Base-by-base conservation (phyloP, 495 filamentous ascomycete species). In the Trypethelium eluteriae region DNA sequence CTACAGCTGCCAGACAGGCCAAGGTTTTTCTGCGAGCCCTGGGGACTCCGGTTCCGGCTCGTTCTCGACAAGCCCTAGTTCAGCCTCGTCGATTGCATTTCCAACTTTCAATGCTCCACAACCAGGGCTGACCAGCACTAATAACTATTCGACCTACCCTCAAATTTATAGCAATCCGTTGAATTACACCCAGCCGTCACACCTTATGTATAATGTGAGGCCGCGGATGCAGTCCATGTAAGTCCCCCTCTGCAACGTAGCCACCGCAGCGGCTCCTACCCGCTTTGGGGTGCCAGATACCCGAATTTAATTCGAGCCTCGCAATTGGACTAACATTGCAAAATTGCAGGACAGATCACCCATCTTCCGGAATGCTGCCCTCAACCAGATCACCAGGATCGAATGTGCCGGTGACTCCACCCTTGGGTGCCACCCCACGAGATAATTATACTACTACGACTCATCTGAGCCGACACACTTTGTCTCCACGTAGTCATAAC, bases 11-110 rank as follows among this genome's bases (percentile, higher is more conserved):
- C 75, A 72, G 38, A 25, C 67, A 38, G 66, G 64, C 16, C 63
- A 71, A 53, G 63, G 62, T 47, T 65, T 77, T 50, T 73, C 74
- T 69, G 74, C 53, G 53, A 59, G 53, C 36, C 53, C 53, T 59
- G 53, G 53, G 18, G 53, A 77, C 66, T 70, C 74, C 47, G 70
- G 69, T 36, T 73, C 71, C 18, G 73, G 73, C n/a, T 76, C 75
- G 25, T 72, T 76, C 57, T 76, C 75, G 39, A 69, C 75, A 67
- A 76, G 74, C 66, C 75, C 75, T 18, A 73, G 71, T 64, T 76
- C 75, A 59, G 71, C 67, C 62, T 66, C 69, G 50, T 77, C 75
- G 44, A 63, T 77, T 63, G 62, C 67, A 64, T 75, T 72, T 67
- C 50, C 72, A 39, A 64, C 63, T 36, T 75, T 68, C 64, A 46